Evolutionary conservation across 148 eudicot genomes (phyloP).

Genomic region (Nepenthes gracilis): DNA sequence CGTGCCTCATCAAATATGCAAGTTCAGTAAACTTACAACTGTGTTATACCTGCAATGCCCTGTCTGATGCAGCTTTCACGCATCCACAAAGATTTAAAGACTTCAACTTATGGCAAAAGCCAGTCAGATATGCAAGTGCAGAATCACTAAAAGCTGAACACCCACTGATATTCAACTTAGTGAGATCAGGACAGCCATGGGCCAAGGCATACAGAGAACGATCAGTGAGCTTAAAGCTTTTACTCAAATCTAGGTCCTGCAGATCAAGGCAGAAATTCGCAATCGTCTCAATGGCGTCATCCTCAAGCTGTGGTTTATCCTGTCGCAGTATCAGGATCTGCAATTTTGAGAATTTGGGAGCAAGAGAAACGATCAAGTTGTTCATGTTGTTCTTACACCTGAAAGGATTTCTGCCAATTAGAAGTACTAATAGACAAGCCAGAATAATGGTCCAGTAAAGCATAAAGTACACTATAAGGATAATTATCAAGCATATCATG

Average conservation of each 20-base stretch:
- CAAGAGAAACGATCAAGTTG: constrained; percentile 56
- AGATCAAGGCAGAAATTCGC: constrained; percentile 67
- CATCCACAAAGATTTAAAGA: constrained; percentile 85
- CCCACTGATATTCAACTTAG: constrained; percentile 78
- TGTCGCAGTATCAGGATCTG: constrained; percentile 63
- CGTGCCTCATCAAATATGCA: background rate
- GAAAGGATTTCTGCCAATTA: background rate
- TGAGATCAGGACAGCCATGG: constrained; percentile 70
- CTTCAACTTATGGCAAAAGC: constrained; percentile 60
- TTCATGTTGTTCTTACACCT: constrained; percentile 94
- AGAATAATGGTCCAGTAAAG: background rate
- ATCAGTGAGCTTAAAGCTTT: constrained; percentile 84
- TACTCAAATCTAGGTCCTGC: constrained; percentile 82
- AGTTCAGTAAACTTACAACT: background rate
- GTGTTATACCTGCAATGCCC: constrained; percentile 62
- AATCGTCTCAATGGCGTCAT: constrained; percentile 57
- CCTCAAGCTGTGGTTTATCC: constrained; percentile 83
- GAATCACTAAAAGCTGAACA: constrained; percentile 66
- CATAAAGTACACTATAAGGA: background rate
- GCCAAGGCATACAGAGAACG: constrained; percentile 74
- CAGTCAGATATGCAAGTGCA: constrained; percentile 55
- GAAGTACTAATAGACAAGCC: background rate
- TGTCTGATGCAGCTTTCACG: constrained; percentile 78
- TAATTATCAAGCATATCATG: no score
- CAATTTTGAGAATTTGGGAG: constrained; percentile 69